Evolutionary conservation across 306 rosid species (phyloP).

Genomic region (Trifolium subterraneum): DNA sequence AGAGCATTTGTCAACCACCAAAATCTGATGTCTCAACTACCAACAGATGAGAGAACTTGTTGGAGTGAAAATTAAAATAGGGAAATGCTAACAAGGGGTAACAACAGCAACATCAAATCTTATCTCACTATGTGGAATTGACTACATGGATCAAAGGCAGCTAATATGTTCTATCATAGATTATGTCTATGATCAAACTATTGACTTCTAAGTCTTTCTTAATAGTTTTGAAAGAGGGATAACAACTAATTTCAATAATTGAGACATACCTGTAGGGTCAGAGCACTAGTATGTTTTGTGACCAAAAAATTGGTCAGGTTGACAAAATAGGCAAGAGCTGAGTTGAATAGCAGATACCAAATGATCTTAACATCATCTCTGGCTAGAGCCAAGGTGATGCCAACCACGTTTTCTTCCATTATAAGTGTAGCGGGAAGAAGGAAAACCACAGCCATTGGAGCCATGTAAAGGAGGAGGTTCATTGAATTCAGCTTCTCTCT

Average conservation of each 20-base stretch:
- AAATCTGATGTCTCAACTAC: constrained; percentile 34
- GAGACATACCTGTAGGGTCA: constrained; percentile 91
- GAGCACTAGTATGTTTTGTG: constrained; percentile 97
- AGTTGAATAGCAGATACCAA: constrained; percentile 93
- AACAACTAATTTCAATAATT: constrained; percentile 22
- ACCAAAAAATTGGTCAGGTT: constrained; percentile 98
- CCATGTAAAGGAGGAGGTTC: constrained; percentile 99
- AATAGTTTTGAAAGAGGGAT: background rate
- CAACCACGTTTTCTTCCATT: constrained; percentile 98
- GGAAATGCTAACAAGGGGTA: background rate
- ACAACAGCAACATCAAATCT: background rate
- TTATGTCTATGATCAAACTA: background rate
- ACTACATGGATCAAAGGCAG: background rate
- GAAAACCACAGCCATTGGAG: constrained; percentile 96
- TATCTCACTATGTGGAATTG: background rate
- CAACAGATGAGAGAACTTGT: constrained; percentile 21
- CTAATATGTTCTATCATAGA: background rate
- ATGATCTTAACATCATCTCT: constrained; percentile 90
- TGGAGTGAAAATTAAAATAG: constrained; percentile 24
- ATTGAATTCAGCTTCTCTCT: constrained; percentile 99
- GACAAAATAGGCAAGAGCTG: constrained; percentile 91
- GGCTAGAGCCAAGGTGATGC: constrained; percentile 97
- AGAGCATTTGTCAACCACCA: constrained; percentile 40
- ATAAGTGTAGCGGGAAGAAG: constrained; percentile 96
- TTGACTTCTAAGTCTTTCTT: background rate